Base-by-base conservation (phyloP, 129 eudicot species). In the Scalesia atractyloides region DNA sequence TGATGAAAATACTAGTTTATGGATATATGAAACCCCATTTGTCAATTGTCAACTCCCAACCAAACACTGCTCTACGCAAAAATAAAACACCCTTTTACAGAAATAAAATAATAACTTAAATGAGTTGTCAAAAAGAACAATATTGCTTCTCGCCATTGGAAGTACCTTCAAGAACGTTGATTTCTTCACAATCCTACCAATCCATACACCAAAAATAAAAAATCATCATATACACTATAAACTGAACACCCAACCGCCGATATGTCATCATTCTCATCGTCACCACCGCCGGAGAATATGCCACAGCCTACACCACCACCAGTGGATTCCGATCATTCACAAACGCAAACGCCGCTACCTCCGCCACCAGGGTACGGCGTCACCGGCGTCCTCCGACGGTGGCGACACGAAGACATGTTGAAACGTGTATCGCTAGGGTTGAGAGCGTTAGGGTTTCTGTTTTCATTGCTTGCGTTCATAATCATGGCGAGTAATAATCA, bases 401-500 rank as follows among this genome's bases (percentile, higher is more conserved):
- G 97, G 96, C 81, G 81, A 66, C 84, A 85, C 44, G 96, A 84
- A 68, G 97, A 86, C 74, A 50, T 69, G 79, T 30, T 86, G 13
- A 86, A 84, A 64, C 81, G 81, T 69, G 86, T 88, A 49, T 77
- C 87, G 3, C 61, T 91, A 64, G 83, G 43, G 3, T 57, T 78
- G 13, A 73, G 91, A 46, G 83, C 69, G 8, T 5, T 80, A 10
- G 89, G 82, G 17, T 80, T 92, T 44, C 17, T 89, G 0, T 87
- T 92, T 65, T 89, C 97, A 11, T 6, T 86, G 70, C 80, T 92
- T 47, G 86, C 96, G 14, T 91, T 91, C 69, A 77, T 88, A 16
- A 84, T 91, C 63, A 91, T 91, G 96, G 96, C 84, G 12, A 86
- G 74, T 69, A 87, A 91, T 62, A 68, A 70, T 34, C 97, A 91